Base-by-base conservation (phyloP, 257 asterid genomes). In the Jaltomata sinuosa region DNA sequence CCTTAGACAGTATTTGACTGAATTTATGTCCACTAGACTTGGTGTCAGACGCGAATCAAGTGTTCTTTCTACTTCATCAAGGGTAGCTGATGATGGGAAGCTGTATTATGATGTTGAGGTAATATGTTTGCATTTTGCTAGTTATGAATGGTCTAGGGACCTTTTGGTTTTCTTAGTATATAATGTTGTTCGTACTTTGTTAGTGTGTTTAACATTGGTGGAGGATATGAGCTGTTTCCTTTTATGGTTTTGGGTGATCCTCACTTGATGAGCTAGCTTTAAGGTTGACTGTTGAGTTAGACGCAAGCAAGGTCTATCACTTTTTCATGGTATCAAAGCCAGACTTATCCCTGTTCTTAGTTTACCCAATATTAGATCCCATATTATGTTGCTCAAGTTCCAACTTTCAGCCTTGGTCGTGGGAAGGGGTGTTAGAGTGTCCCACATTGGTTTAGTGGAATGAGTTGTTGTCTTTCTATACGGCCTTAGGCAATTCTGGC, bases 11-110 rank as follows among this genome's bases (percentile, higher is more conserved):
- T 97, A 94, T 87, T 74, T 97, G 89, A 97, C 97, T 2, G 99
- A 97, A 92, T 97, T 94, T 77, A 97, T 97, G 98, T 97, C 99
- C 36, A 97, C 99, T 25, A 91, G 99, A 88, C 99, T 97, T 61
- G 99, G 98, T 11, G 98, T 97, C 29, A 90, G 91, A 87, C 95
- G 99, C 1, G 95, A 95, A 86, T 90, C 98, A 0, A 90, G 90
- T 3, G 84, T 97, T 82, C 96, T 95, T 55, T 91, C 98, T 15
- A 91, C 99, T 55, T 80, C 96, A 12, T 94, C 98, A 31, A 94
- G 92, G 94, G 87, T 89, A 47, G 99, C 96, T 55, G 87, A 89
- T 87, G 99, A 97, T 88, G 99, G 99, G 32, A 94, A 84, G 88
- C 83, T 94, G 59, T 97, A 97, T 85, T 97, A 94, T 83, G 86